A percentile compares a stretch with the other conserved stretches of the same genome.
Evolutionary conservation across 352 stramenopile species (phyloP).

Genomic region (Globisporangium heterothallicum): DNA sequence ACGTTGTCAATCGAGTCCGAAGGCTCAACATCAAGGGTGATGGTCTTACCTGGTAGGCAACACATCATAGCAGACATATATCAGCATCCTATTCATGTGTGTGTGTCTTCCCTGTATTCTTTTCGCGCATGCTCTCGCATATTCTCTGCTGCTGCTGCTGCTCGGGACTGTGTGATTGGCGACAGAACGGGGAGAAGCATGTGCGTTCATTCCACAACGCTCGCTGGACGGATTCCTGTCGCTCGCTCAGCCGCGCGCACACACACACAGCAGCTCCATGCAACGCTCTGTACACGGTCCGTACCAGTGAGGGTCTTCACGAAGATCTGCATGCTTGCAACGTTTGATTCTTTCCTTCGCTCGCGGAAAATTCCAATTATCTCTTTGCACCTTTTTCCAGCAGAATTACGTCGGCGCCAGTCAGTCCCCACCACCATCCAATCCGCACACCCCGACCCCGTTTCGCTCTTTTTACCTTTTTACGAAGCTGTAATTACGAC

Average conservation of each 20-base stretch:
- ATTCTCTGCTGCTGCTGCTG: no score
- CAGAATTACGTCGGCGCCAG: slow-evolving; percentile 5
- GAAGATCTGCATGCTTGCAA: slow-evolving; percentile 59
- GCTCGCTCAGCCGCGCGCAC: background rate
- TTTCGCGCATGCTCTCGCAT: background rate
- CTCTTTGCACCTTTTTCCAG: slow-evolving; percentile 1
- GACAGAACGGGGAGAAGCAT: no score
- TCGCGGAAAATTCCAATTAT: slow-evolving; percentile 63
- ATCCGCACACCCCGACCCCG: slow-evolving; percentile 5
- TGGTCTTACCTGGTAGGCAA: slow-evolving; percentile 88
- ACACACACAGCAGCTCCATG: background rate
- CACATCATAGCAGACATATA: slow-evolving; percentile 15
- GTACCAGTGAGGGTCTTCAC: slow-evolving; percentile 33
- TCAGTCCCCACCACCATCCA: slow-evolving; percentile 28
- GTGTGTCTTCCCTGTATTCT: background rate
- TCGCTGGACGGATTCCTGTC: no score
- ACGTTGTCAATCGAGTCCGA: slow-evolving; percentile 93
- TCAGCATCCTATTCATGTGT: slow-evolving; percentile 3
- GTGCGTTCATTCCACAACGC: no score
- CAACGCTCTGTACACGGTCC: background rate
- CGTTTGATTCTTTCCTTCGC: slow-evolving; percentile 36
- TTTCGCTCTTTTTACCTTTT: slow-evolving; percentile 10
- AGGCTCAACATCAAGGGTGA: slow-evolving; percentile 89
- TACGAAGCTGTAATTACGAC: slow-evolving; percentile 11
- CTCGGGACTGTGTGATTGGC: no score